Evolutionary conservation across 2,329 filamentous ascomycete genomes (phyloP), one percentile per base, ranked within the genome.

Genomic region (Hypoxylon sp.): DNA sequence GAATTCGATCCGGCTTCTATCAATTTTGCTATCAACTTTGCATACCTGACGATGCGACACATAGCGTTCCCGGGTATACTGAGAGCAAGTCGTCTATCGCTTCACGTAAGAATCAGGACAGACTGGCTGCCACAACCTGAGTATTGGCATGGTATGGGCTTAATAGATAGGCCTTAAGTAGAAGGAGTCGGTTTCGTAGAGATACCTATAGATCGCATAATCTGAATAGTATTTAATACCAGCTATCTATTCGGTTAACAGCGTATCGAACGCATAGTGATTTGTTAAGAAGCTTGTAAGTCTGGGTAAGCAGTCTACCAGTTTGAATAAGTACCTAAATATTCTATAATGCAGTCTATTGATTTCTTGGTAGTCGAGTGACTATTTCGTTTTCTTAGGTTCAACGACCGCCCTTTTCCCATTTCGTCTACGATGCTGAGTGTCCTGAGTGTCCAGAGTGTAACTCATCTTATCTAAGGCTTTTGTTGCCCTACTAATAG

Each of bases 391-490:
- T 66, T 76, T 76, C 53, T 74, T 76, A 2, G 69, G 29, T 59
- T 77, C 72, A 6, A 24, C 26, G 39, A 35, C 31, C 5, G 24
- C 61, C 5, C 58, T 53, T 13, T 17, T 37, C 3, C 42, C 42
- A 3, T 50, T 61, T 4, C 66, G 61, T 26, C 55, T 65, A 19
- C 37, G 37, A 33, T 71, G 73, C 57, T 73, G 66, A 29, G 64
- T 66, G 24, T 54, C 54, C 57, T 73, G 66, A 29, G 64, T 66
- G 24, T 54, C 54, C 11, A 78, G 44, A 5, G 73, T 73, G 4
- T 24, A 58, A 19, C 74, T 66, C 22, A 75, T 66, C 58, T 66
- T 72, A 10, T 79, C 77, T 17, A 78, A 63, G 11, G 71, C 71
- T 37, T 63, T 70, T 61, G 77, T 65, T 8, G 71, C 72, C 19